Evolutionary conservation across 345 rosid genomes (phyloP).

Genomic region (Eucalyptus leucophloia): DNA sequence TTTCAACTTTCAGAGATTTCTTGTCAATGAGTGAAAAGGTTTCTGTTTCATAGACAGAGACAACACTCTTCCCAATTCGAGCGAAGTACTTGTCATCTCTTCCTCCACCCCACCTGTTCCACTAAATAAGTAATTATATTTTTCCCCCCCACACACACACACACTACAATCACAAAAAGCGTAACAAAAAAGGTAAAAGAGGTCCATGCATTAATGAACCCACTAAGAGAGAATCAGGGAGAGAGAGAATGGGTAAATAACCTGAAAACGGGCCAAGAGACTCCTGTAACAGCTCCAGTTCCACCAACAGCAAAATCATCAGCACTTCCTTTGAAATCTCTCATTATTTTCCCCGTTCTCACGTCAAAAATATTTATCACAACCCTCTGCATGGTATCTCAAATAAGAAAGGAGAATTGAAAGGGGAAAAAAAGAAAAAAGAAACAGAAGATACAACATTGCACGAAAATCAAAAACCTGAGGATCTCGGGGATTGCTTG

Average conservation of each 20-base stretch:
- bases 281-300: constrained; percentile 72
- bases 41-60: constrained; percentile 90
- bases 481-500: constrained; percentile 93
- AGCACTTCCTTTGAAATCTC: constrained; percentile 93
- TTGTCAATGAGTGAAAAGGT: constrained; percentile 79
- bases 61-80: constrained; percentile 66
- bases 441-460: not conserved
- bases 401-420: not conserved
- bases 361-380: constrained; percentile 79
- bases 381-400: constrained; percentile 38
- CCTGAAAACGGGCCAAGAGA: constrained; percentile 93
- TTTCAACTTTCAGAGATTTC: constrained; percentile 88
- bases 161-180: not conserved
- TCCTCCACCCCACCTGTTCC: constrained; percentile 87
- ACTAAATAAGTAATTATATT: not conserved
- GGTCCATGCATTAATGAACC: not conserved
- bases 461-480: constrained; percentile 14
- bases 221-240: not conserved
- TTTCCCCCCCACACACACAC: not conserved
- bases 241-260: not conserved
- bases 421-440: not conserved
- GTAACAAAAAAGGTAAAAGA: not conserved
- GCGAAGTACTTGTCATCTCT: constrained; percentile 81
- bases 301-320: constrained; percentile 93
- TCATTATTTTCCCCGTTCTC: constrained; percentile 84